Evolutionary conservation across 2,329 filamentous ascomycete species (phyloP), one percentile per base, ranked within the genome.

Genomic region (Penicillium italicum): DNA sequence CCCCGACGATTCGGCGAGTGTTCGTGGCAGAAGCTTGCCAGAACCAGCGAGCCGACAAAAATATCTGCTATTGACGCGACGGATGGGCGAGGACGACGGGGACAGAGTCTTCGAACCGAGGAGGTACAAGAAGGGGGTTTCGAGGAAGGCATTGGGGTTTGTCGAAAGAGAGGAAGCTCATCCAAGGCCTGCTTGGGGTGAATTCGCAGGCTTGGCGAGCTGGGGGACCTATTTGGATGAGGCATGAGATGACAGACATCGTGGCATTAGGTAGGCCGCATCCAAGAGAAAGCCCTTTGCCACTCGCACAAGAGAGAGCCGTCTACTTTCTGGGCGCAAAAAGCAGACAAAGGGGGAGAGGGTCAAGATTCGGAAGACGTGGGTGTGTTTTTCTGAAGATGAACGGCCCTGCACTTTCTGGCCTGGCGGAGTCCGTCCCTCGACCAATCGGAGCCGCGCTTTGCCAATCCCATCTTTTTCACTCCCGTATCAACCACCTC

Each of bases 161-260:
- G 53, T 57, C 56, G 62, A 49, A 53, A 41, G 56, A 59, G 53
- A 33, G 59, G 49, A 56, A 65, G 59, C 58, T 64, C 61, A 57
- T 69, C 69, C 63, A 69, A 62, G 61, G 68, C 69, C 74, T 76
- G 70, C 72, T 76, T 77, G 60, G 77, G 75, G 72, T 75, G 71
- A 69, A 76, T 69, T 71, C 76, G 75, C 74, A 75, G 74, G 72
- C 74, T 71, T 64, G 73, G 69, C 67, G 75, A 77, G 78, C 79
- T 77, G 71, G 80, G 76, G 73, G 80, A 77, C 74, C 76, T 76
- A 75, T 78, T 78, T 76, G 81, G 72, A 76, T 80, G 76, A 82
- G 81, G 84, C 85, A 87, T 87, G 82, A 82, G 81, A 80, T 69
- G 76, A 72, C 76, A 77, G 74, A 79, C 84, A 87, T 86, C 65